Evolutionary conservation across 192 early-diverging fungal genomes (phyloP), one percentile per base, ranked within the genome.

Genomic region (Martensiomyces pterosporus): DNA sequence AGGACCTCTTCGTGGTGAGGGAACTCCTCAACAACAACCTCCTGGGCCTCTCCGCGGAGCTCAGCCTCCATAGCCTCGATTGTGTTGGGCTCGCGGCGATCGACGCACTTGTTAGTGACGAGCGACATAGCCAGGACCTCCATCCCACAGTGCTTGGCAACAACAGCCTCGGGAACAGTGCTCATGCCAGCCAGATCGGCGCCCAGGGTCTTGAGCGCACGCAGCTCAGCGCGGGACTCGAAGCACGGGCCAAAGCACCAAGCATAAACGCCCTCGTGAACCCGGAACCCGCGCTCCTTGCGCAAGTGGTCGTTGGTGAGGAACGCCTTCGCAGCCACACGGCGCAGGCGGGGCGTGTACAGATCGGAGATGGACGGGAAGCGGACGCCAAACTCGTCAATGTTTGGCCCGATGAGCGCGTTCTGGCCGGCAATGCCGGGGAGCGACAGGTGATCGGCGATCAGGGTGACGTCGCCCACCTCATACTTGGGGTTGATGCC

Each of bases 111-210:
- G 68, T 92, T 92, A 24, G 93, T 93, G 44, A 94, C 83, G 48
- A 97, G 76, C 40, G 80, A 79, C 42, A 93, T 60, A 17, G 88
- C 91, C 32, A 97, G 63, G 0, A 93, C 87, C 44, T 83, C 78
- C 59, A 97, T 81, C 12, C 90, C 90, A 39, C 82, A 81, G 67
- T 97, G 93, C 34, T 84, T 80, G 15, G 92, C 92, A 18, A 89
- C 81, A 21, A 93, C 68, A 9, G 88, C 82, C 59, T 97, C 93
- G 1, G 93, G 91, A 10, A 90, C 83, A 5, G 92, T 94, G 35
- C 86, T 89, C 94, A 97, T 97, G 24, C 94, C 94, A 10, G 91
- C 93, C 21, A 82, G 76, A 65, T 94, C 93, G 12, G 80, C 93
- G 36, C 89, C 89, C 29, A 87, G 62, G 12, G 18, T 29, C 33